These are phyloP conservation scores for Pleurotus ostreatus DNA, from an alignment of 768 basidiomycete species.

Conservation along the genomic window DNA sequence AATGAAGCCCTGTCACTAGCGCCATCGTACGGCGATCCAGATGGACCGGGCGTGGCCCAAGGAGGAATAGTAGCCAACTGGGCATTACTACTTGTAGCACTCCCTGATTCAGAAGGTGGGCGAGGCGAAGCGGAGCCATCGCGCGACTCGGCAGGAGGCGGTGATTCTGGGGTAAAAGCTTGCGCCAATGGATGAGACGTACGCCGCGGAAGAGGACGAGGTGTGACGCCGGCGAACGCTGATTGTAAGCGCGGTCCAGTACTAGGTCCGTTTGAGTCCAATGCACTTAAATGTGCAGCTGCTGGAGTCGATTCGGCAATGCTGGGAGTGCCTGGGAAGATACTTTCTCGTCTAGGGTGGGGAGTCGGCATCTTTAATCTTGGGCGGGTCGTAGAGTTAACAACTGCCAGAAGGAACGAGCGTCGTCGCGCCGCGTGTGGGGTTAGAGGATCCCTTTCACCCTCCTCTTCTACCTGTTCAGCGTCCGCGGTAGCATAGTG, in stretches of 20 bases:
- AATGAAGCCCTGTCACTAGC: constrained; percentile 60
- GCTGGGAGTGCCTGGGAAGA: constrained; percentile 28
- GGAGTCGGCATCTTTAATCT: constrained; percentile 64
- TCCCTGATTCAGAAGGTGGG: constrained; percentile 16
- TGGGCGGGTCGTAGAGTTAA: constrained; percentile 78
- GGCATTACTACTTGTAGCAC: constrained; percentile 10
- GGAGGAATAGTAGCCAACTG: constrained; percentile 17
- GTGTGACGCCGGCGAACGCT: constrained; percentile 64
- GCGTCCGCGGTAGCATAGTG: constrained; percentile 22
- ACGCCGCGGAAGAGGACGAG: constrained; percentile 44
- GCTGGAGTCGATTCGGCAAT: constrained; percentile 30
- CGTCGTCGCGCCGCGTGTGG: constrained; percentile 63
- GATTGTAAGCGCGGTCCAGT: constrained; percentile 34
- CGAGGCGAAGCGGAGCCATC: constrained; percentile 27
- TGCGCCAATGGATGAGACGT: constrained; percentile 68
- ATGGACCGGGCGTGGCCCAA: constrained; percentile 30
- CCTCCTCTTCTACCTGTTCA: not conserved
- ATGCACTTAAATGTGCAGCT: constrained; percentile 3
- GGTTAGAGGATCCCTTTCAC: constrained; percentile 38
- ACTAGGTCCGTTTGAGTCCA: constrained; percentile 23
- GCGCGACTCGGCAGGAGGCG: constrained; percentile 30
- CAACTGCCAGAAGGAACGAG: constrained; percentile 80
- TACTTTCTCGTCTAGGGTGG: constrained; percentile 37
- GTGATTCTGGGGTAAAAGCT: constrained; percentile 29
- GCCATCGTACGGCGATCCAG: constrained; percentile 42